A percentile compares a stretch with the other conserved stretches of the same genome.
These are phyloP conservation scores for Protomyces arabidopsidicola DNA, from an alignment of 1,139 yeast species.

Conservation along the genomic window DNA sequence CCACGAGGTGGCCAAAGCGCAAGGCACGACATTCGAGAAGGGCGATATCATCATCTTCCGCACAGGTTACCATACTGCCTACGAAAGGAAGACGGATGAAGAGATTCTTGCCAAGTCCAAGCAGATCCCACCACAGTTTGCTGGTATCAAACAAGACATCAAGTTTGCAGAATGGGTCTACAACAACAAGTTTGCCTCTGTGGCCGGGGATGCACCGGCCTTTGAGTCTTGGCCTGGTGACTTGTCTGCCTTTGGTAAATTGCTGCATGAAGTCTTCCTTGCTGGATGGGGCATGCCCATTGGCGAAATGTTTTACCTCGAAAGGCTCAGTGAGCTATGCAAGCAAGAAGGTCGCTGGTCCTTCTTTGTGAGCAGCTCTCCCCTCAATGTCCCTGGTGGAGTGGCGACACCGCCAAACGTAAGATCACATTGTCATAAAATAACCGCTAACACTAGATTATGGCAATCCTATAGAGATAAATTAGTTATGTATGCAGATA, in stretches of 20 bases:
- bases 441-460: background rate
- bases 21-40: constrained; percentile 34
- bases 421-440: background rate
- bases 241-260: constrained; percentile 5
- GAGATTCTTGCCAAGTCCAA: constrained; percentile 29
- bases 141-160: constrained; percentile 36
- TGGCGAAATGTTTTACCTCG: constrained; percentile 38
- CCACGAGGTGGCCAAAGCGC: constrained; percentile 34
- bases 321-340: constrained; percentile 35
- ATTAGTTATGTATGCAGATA: background rate
- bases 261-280: constrained; percentile 34
- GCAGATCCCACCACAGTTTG: constrained; percentile 32
- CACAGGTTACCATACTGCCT: constrained; percentile 37
- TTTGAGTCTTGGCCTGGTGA: constrained; percentile 36
- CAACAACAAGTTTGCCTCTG: constrained; percentile 37
- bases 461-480: background rate
- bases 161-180: constrained; percentile 35
- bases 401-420: constrained; percentile 39
- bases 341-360: constrained; percentile 34
- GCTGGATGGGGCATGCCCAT: constrained; percentile 39
- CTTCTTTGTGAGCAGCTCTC: constrained; percentile 38
- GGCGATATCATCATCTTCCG: constrained; percentile 39
- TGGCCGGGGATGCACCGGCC: constrained; percentile 37
- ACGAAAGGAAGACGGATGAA: constrained; percentile 34
- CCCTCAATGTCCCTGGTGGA: constrained; percentile 38